Conservation (phyloP, 1,284 basidiomycete species). For the Lentinula novae-zelandiae region DNA sequence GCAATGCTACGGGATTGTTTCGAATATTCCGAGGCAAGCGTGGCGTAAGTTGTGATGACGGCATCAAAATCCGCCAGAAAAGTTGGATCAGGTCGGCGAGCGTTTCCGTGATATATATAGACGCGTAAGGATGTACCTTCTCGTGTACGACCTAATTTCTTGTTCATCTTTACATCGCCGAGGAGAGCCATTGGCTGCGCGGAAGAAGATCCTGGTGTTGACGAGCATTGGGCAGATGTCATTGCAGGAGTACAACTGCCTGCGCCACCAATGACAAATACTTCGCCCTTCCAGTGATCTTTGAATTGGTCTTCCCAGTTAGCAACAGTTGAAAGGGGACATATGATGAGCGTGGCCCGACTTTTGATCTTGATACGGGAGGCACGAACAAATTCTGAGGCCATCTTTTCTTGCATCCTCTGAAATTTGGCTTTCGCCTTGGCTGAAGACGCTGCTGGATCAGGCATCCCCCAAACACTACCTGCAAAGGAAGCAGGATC, state of each 20-base stretch:
- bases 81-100: conserved; percentile 79
- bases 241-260: conserved; percentile 30
- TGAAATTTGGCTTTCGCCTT: conserved; percentile 64
- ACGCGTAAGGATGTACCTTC: conserved; percentile 67
- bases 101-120: conserved; percentile 95
- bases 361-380: conserved; percentile 77
- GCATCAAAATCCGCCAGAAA: conserved; percentile 93
- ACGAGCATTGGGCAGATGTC: conserved; percentile 14
- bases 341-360: conserved; percentile 93
- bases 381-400: conserved; percentile 63
- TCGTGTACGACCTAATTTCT: conserved; percentile 32
- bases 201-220: conserved; percentile 18
- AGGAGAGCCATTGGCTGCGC: conserved; percentile 17
- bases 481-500: conserved; percentile 70
- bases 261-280: conserved; percentile 76
- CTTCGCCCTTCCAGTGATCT: conserved; percentile 90
- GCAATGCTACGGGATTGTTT: conserved; percentile 74
- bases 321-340: conserved; percentile 93
- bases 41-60: conserved; percentile 97
- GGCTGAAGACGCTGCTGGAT: conserved; percentile 30
- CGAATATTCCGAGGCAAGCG: conserved; percentile 92
- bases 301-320: conserved; percentile 99
- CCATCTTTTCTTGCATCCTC: conserved; percentile 62
- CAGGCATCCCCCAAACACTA: conserved; percentile 82
- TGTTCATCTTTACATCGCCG: conserved; percentile 31